Percentiles rank a stretch among this genome's conserved stretches.
These are phyloP conservation scores for Mortierella polycephala DNA, from an alignment of 371 early-diverging fungal species.

Conservation along the genomic window DNA sequence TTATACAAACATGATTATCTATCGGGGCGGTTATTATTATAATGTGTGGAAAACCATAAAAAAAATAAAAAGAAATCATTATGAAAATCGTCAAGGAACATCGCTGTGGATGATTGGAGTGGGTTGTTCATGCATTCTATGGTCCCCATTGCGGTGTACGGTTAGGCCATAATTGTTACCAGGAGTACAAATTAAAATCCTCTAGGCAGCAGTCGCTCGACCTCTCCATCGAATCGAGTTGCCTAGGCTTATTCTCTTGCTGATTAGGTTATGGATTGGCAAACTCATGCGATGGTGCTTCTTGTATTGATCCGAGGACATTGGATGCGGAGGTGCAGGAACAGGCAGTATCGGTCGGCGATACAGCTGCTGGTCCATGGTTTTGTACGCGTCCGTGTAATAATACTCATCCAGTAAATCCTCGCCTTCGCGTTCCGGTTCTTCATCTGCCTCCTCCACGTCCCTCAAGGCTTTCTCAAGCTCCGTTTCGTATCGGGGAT, in stretches of 20 bases:
- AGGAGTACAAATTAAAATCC: too few species aligned
- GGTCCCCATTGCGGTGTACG: too few species aligned
- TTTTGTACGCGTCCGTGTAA: conserved; percentile 47
- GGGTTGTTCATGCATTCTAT: too few species aligned
- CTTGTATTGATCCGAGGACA: conserved; percentile 43
- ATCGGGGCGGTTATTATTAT: too few species aligned
- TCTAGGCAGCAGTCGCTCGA: conserved; percentile 8
- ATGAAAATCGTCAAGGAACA: too few species aligned
- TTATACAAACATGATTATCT: too few species aligned
- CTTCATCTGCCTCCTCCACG: conserved; percentile 38
- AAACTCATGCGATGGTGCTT: conserved; percentile 45
- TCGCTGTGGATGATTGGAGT: too few species aligned
- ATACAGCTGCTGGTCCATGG: conserved; percentile 50
- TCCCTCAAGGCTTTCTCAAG: conserved; percentile 28
- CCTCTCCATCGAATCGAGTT: conserved; percentile 37
- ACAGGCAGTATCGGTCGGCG: conserved; percentile 32
- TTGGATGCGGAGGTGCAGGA: conserved; percentile 25
- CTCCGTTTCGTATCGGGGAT: conserved; percentile 6
- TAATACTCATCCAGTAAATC: conserved; percentile 41
- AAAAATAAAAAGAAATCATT: too few species aligned
- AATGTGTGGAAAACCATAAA: too few species aligned
- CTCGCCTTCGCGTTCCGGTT: conserved; percentile 37
- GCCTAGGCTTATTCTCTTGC: conserved; percentile 29
- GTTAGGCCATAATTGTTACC: too few species aligned
- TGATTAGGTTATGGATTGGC: conserved; percentile 35